These are phyloP conservation scores for Rosellinia necatrix DNA, from an alignment of 2,329 filamentous ascomycete species.

Conservation along the genomic window DNA sequence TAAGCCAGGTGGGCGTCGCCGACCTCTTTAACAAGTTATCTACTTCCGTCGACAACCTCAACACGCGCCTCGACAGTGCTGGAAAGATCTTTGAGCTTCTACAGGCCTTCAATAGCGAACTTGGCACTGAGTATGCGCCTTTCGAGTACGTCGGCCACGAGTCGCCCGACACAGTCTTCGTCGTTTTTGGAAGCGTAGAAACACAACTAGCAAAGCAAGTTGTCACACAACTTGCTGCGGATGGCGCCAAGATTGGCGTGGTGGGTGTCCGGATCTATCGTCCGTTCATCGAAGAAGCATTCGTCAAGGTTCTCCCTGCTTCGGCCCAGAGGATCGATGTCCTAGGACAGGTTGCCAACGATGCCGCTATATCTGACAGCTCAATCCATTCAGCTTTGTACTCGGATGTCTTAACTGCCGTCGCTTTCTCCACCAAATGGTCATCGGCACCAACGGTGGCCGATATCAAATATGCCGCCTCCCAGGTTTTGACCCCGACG, in stretches of 20 bases:
- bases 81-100: conserved; percentile 73
- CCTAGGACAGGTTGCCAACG: conserved; percentile 82
- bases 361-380: conserved; percentile 72
- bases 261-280: conserved; percentile 93
- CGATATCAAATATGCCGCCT: conserved; percentile 88
- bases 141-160: conserved; percentile 94
- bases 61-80: conserved; percentile 72
- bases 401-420: conserved; percentile 84
- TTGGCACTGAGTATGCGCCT: conserved; percentile 88
- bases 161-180: conserved; percentile 78
- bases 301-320: conserved; percentile 78
- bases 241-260: conserved; percentile 80
- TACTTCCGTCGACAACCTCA: conserved; percentile 61
- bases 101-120: conserved; percentile 80
- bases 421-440: conserved; percentile 77
- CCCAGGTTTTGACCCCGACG: conserved; percentile 60
- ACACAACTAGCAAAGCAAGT: conserved; percentile 84
- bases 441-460: conserved; percentile 66
- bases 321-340: conserved; percentile 79
- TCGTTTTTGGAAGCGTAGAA: conserved; percentile 92
- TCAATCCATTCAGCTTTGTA: conserved; percentile 85
- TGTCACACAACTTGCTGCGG: conserved; percentile 70
- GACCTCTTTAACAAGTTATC: conserved; percentile 70
- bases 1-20: conserved; percentile 72
- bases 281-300: conserved; percentile 93